Percentiles rank a stretch among this genome's conserved stretches.
Evolutionary conservation across 1,139 yeast genomes (phyloP).

Genomic region (Taphrina communis): DNA sequence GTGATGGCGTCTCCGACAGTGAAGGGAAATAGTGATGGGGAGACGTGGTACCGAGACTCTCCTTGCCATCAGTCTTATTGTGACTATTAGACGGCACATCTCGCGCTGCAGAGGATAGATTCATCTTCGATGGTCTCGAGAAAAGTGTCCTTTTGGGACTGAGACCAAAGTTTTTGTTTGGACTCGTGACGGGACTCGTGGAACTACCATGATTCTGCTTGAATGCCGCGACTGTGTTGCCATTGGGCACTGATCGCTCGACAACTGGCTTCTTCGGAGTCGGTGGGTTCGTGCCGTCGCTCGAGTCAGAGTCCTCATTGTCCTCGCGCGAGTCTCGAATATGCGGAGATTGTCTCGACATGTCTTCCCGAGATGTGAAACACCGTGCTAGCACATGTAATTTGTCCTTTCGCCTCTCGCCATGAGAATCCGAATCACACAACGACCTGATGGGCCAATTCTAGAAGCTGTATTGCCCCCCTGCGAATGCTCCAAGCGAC

Average conservation of each 20-base stretch:
- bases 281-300: conserved; percentile 33
- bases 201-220: conserved; percentile 5
- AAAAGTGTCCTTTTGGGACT: conserved; percentile 30
- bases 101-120: conserved; percentile 8
- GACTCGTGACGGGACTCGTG: conserved; percentile 22
- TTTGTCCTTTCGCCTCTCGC: background rate
- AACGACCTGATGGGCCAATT: background rate
- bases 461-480: background rate
- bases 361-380: conserved; percentile 12
- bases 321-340: conserved; percentile 6
- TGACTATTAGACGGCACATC: background rate
- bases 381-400: conserved; percentile 2
- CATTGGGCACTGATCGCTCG: background rate
- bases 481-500: too few relatives aligned
- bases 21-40: conserved; percentile 10
- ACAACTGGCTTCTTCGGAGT: conserved; percentile 26
- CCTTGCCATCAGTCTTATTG: background rate
- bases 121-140: conserved; percentile 37
- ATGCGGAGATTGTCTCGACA: conserved; percentile 12
- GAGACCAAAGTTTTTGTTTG: conserved; percentile 12
- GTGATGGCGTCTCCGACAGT: background rate
- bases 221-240: background rate
- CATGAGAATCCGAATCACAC: background rate
- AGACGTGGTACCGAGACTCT: conserved; percentile 9
- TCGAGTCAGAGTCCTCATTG: conserved; percentile 35